These are phyloP conservation scores for Rhytidiadelphus loreus DNA, from an alignment of 225 moss, liverwort and hornwort genomes.

Conservation along the genomic window DNA sequence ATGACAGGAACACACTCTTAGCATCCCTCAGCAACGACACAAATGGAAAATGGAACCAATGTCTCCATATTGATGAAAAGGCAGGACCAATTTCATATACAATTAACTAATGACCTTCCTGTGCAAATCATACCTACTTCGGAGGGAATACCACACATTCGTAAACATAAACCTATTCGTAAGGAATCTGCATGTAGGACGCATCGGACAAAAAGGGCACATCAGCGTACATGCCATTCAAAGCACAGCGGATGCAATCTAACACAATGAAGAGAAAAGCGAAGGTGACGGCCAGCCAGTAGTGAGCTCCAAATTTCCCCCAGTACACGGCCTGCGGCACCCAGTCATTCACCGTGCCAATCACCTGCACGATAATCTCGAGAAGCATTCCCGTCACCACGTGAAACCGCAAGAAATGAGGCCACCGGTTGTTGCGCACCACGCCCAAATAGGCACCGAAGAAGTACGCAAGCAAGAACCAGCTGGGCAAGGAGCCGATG, in stretches of 20 bases:
- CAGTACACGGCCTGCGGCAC: conserved; percentile 96
- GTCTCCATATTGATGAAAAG: not conserved
- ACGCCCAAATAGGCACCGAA: conserved; percentile 94
- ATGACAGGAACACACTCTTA: not conserved
- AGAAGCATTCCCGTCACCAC: conserved; percentile 98
- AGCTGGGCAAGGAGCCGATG: conserved; percentile 90
- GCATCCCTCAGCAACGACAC: not conserved
- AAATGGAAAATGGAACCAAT: not conserved
- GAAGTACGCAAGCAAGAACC: conserved; percentile 96
- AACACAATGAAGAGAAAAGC: conserved; percentile 91
- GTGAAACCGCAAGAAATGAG: conserved; percentile 93
- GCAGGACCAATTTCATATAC: not conserved
- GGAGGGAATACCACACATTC: not conserved
- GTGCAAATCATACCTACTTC: not conserved
- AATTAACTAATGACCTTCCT: not conserved
- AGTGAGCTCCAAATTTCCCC: conserved; percentile 97
- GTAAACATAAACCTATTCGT: conserved; percentile 38
- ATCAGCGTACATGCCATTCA: conserved; percentile 99
- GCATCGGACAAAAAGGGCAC: conserved; percentile 97
- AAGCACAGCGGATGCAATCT: conserved; percentile 91
- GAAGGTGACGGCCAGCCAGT: conserved; percentile 82
- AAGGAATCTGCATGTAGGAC: conserved; percentile 99
- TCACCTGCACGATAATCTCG: conserved; percentile 93
- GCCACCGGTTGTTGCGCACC: conserved; percentile 97
- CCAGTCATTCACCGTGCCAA: conserved; percentile 95